Conservation (phyloP, 345 rosid species). For the Pugionium dolabratum region DNA sequence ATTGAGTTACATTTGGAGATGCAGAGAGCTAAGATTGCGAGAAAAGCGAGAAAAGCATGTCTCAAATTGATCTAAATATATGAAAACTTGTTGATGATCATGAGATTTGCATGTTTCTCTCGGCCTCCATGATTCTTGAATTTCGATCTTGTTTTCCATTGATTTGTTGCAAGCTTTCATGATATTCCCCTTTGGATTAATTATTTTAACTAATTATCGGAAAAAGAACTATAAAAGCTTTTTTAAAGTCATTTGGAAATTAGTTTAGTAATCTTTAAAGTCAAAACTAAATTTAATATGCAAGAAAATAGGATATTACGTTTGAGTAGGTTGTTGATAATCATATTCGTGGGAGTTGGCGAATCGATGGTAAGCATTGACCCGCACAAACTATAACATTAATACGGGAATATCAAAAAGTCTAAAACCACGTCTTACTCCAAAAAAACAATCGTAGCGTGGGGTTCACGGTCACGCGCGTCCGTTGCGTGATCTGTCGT, state of each 20-base stretch:
- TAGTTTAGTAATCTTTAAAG: too few relatives aligned
- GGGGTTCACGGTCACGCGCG: conserved; percentile 6
- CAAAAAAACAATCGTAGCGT: background rate
- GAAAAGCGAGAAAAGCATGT: conserved; percentile 26
- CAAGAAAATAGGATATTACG: background rate
- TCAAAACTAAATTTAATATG: background rate
- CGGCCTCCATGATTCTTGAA: conserved; percentile 16
- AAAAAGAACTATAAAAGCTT: background rate
- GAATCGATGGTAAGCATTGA: conserved; percentile 7
- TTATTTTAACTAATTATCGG: background rate
- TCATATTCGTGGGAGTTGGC: background rate
- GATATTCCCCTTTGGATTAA: background rate
- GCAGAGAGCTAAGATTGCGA: conserved; percentile 35
- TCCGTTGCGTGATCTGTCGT: background rate
- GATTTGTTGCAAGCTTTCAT: conserved; percentile 17
- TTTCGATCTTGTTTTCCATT: conserved; percentile 15
- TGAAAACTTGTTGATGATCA: conserved; percentile 3
- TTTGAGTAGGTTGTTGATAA: too few relatives aligned
- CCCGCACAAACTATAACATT: background rate
- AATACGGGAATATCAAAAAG: background rate
- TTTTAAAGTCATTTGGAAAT: too few relatives aligned
- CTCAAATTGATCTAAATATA: conserved; percentile 27
- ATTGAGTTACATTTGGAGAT: conserved; percentile 36
- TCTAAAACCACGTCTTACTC: background rate
- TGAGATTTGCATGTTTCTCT: conserved; percentile 14